phyloP scores from a whole-genome alignment of 2,329 filamentous ascomycete genomes.

The Rutstroemia sp. region DNA sequence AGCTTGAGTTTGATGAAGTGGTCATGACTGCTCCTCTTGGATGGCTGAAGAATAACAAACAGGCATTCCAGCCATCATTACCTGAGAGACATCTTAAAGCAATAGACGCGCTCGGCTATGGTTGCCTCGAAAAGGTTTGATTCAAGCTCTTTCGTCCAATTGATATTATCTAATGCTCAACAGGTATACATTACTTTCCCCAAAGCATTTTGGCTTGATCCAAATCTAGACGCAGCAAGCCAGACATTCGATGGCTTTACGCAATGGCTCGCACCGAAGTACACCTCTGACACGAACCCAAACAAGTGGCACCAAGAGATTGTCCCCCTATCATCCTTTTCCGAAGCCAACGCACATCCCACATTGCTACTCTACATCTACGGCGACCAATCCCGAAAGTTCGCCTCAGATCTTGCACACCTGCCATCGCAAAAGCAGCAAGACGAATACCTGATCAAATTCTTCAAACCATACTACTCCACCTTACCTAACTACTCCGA shows the following conservation, averaged over 20 bases:
- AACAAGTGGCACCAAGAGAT: conserved; percentile 52
- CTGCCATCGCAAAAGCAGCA: conserved; percentile 17
- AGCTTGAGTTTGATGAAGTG: conserved; percentile 33
- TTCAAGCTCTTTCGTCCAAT: background rate
- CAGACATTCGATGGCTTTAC: conserved; percentile 40
- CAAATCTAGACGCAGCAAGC: background rate
- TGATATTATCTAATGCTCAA: background rate
- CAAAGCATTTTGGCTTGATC: conserved; percentile 49
- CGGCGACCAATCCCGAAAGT: conserved; percentile 35
- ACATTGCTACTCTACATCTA: conserved; percentile 61
- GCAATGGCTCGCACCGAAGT: conserved; percentile 52
- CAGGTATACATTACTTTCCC: conserved; percentile 47
- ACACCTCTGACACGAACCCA: conserved; percentile 43
- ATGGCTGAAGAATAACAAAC: conserved; percentile 37
- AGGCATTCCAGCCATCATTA: conserved; percentile 37
- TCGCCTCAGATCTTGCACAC: conserved; percentile 21
- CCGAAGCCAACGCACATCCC: conserved; percentile 43
- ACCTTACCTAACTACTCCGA: conserved; percentile 49
- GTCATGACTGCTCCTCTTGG: conserved; percentile 45
- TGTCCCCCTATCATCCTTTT: conserved; percentile 52
- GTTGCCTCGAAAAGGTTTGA: conserved; percentile 43
- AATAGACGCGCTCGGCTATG: conserved; percentile 39
- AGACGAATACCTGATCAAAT: conserved; percentile 30
- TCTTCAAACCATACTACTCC: conserved; percentile 59
- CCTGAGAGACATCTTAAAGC: conserved; percentile 36